Conservation (phyloP, 768 basidiomycete genomes). For the Exidia glandulosa region DNA sequence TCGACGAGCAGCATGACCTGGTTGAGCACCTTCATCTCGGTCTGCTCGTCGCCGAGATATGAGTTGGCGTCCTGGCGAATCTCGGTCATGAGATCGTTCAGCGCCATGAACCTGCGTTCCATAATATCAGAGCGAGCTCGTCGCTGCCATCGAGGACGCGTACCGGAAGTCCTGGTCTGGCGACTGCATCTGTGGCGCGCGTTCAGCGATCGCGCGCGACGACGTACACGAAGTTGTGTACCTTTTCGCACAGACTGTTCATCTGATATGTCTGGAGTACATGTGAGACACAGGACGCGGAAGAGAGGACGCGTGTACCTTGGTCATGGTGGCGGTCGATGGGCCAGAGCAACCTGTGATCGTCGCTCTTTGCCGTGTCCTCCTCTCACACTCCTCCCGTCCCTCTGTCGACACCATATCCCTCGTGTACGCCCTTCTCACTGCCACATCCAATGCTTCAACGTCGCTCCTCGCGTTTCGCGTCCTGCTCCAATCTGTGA, state of each 20-base stretch:
- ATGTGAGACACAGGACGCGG: too few relatives aligned
- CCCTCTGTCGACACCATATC: too few relatives aligned
- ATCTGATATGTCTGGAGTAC: constrained; percentile 75
- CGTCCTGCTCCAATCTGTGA: too few relatives aligned
- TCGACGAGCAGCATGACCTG: constrained; percentile 80
- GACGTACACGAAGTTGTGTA: constrained; percentile 12
- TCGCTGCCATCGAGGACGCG: constrained; percentile 12
- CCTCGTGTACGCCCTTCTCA: too few relatives aligned
- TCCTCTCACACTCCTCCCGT: too few relatives aligned
- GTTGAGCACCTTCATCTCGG: constrained; percentile 75
- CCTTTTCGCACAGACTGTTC: constrained; percentile 79
- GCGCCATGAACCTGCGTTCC: constrained; percentile 75
- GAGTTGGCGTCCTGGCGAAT: constrained; percentile 65
- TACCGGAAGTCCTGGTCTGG: constrained; percentile 86
- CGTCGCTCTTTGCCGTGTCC: too few relatives aligned
- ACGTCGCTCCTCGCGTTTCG: too few relatives aligned
- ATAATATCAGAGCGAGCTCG: constrained; percentile 5
- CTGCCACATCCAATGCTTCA: too few relatives aligned
- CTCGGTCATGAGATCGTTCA: constrained; percentile 88
- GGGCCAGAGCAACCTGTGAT: too few relatives aligned
- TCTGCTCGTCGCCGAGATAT: constrained; percentile 74
- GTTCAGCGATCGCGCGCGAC: background rate
- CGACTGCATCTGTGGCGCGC: constrained; percentile 61
- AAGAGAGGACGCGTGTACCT: too few relatives aligned
- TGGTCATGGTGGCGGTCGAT: constrained; percentile 56